These are phyloP conservation scores for Mucor racemosus DNA, from an alignment of 371 early-diverging fungal species.

Conservation along the genomic window DNA sequence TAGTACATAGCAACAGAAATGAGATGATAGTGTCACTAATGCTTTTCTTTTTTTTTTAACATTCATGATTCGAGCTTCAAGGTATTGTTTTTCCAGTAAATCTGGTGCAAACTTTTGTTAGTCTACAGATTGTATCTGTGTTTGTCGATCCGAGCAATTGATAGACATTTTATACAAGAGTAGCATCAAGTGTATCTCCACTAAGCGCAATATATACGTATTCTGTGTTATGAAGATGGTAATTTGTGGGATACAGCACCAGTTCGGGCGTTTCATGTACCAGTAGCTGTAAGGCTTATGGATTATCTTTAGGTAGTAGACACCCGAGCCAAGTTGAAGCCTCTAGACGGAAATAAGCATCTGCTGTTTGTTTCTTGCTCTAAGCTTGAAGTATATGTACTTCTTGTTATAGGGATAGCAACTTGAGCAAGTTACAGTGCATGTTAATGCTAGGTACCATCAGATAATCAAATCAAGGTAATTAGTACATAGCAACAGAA, in stretches of 20 bases:
- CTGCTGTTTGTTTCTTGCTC: conserved; percentile 27
- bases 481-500: neutral
- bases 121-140: conserved; percentile 18
- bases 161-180: conserved; percentile 13
- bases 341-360: conserved; percentile 24
- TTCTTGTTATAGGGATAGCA: conserved; percentile 27
- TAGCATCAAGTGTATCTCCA: conserved; percentile 25
- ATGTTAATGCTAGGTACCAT: conserved; percentile 15
- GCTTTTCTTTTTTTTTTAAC: neutral
- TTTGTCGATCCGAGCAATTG: conserved; percentile 18
- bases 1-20: neutral
- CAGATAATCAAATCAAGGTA: conserved; percentile 3
- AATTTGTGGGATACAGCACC: conserved; percentile 26
- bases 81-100: neutral
- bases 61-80: neutral
- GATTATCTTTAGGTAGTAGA: conserved; percentile 24
- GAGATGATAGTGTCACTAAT: neutral
- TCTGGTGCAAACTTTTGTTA: conserved; percentile 22
- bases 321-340: conserved; percentile 27
- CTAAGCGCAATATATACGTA: conserved; percentile 27
- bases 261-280: conserved; percentile 21
- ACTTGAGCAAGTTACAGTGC: conserved; percentile 23
- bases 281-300: conserved; percentile 28
- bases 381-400: conserved; percentile 28
- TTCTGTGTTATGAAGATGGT: conserved; percentile 26